These are phyloP conservation scores for Plantago elongata DNA, from an alignment of 257 asterid genomes.

Conservation along the genomic window DNA sequence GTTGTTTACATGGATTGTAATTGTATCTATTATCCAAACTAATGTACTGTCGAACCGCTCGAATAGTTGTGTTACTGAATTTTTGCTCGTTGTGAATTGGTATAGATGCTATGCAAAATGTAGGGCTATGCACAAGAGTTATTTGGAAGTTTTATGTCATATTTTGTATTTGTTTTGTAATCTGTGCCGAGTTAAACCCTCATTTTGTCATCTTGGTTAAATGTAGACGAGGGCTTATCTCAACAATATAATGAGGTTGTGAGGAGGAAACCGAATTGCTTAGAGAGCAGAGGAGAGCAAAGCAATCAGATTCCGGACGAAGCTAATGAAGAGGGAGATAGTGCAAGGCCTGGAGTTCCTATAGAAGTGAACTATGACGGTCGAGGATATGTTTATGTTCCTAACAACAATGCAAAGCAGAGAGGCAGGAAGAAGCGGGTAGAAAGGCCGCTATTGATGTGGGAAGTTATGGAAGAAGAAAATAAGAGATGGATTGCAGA, in stretches of 20 bases:
- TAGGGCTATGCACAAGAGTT: not conserved
- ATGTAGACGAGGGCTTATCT: conserved; percentile 27
- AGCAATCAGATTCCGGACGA: conserved; percentile 11
- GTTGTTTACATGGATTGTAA: too few species aligned
- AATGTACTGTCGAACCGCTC: too few species aligned
- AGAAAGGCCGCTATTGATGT: conserved; percentile 49
- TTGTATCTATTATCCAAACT: too few species aligned
- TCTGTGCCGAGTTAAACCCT: not conserved
- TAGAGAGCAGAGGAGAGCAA: conserved; percentile 15
- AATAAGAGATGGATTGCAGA: conserved; percentile 59
- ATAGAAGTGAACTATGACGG: not conserved
- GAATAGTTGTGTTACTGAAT: too few species aligned
- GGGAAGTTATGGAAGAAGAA: conserved; percentile 76
- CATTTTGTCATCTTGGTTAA: conserved; percentile 8
- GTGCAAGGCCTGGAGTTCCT: conserved; percentile 9
- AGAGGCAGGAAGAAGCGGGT: conserved; percentile 40
- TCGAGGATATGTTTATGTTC: not conserved
- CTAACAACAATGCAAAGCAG: conserved; percentile 9
- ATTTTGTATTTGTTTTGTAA: not conserved
- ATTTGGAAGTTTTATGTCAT: not conserved
- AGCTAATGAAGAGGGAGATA: conserved; percentile 22
- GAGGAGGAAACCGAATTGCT: conserved; percentile 31
- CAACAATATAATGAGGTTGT: conserved; percentile 18
- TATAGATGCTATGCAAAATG: too few species aligned
- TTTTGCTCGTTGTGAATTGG: not conserved